Conservation (phyloP, 139 green algal species). For the Trebouxia sp. region DNA sequence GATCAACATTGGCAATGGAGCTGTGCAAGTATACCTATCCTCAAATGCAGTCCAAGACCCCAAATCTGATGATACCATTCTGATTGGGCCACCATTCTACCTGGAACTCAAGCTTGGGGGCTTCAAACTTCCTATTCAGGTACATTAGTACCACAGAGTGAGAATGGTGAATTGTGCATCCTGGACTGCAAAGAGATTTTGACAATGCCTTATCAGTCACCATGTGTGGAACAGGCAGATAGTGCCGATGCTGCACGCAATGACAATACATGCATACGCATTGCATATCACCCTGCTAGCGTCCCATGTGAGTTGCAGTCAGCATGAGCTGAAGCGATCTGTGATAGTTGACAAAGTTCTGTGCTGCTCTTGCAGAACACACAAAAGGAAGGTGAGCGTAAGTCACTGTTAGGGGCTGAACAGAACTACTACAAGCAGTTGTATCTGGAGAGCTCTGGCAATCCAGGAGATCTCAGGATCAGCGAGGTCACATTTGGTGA, state of each 20-base stretch:
- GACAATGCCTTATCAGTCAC: not conserved
- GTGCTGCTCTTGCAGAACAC: slow-evolving; percentile 17
- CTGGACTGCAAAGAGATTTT: no score
- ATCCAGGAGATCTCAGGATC: slow-evolving; percentile 34
- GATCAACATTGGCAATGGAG: slow-evolving; percentile 28
- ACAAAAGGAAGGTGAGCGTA: slow-evolving; percentile 30
- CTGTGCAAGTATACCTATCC: slow-evolving; percentile 31
- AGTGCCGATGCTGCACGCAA: no score
- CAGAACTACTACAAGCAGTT: slow-evolving; percentile 39
- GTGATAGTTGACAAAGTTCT: not conserved
- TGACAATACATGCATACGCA: no score
- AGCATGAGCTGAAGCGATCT: no score
- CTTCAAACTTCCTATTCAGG: slow-evolving; percentile 31
- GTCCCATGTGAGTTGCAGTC: not conserved
- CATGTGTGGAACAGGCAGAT: no score
- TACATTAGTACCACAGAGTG: no score
- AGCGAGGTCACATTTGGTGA: slow-evolving; percentile 32
- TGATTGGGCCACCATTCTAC: slow-evolving; percentile 38
- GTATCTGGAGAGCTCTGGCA: slow-evolving; percentile 32
- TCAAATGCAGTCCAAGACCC: slow-evolving; percentile 20
- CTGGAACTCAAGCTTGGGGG: slow-evolving; percentile 32
- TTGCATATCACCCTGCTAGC: no score
- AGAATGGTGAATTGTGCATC: no score
- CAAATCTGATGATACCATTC: slow-evolving; percentile 31
- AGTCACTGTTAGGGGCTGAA: slow-evolving; percentile 28